Evolutionary conservation across 2,329 filamentous ascomycete species (phyloP).

Genomic region (Fusarium sp.): DNA sequence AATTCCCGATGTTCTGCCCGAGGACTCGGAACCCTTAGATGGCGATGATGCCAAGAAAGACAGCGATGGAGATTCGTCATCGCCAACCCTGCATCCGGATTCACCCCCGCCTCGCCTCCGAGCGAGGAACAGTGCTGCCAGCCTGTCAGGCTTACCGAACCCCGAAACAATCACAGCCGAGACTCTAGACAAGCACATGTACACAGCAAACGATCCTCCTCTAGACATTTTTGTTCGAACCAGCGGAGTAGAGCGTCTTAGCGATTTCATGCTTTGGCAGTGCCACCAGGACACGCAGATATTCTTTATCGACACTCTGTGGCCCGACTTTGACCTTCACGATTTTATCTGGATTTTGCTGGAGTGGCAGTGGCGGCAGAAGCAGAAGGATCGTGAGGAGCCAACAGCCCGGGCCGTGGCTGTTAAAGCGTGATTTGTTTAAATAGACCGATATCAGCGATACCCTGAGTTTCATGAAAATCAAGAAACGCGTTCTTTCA

Average conservation of each 20-base stretch:
- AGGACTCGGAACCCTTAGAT: slow-evolving; percentile 58
- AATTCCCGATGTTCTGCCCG: slow-evolving; percentile 65
- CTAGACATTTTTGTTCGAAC: slow-evolving; percentile 93
- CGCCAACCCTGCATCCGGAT: slow-evolving; percentile 71
- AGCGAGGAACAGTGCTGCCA: slow-evolving; percentile 52
- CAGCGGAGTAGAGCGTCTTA: slow-evolving; percentile 91
- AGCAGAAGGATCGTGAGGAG: slow-evolving; percentile 69
- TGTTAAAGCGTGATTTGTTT: slow-evolving; percentile 46
- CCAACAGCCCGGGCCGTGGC: slow-evolving; percentile 54
- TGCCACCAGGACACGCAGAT: slow-evolving; percentile 94
- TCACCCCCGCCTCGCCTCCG: slow-evolving; percentile 62
- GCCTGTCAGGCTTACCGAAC: slow-evolving; percentile 70
- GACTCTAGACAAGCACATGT: slow-evolving; percentile 88
- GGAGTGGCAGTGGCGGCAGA: slow-evolving; percentile 85
- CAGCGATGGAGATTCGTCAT: slow-evolving; percentile 72
- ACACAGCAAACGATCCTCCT: slow-evolving; percentile 88
- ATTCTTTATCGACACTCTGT: slow-evolving; percentile 91
- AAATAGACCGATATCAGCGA: slow-evolving; percentile 35
- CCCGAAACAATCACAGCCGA: slow-evolving; percentile 90
- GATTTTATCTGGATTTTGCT: slow-evolving; percentile 92
- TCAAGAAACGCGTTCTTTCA: slow-evolving; percentile 11
- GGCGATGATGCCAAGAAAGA: slow-evolving; percentile 60
- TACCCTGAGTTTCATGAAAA: slow-evolving; percentile 41
- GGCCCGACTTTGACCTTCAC: slow-evolving; percentile 97
- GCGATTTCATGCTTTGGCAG: slow-evolving; percentile 99